Evolutionary conservation across 2,329 filamentous ascomycete species (phyloP).

Genomic region (Fusarium pseudonygamai): DNA sequence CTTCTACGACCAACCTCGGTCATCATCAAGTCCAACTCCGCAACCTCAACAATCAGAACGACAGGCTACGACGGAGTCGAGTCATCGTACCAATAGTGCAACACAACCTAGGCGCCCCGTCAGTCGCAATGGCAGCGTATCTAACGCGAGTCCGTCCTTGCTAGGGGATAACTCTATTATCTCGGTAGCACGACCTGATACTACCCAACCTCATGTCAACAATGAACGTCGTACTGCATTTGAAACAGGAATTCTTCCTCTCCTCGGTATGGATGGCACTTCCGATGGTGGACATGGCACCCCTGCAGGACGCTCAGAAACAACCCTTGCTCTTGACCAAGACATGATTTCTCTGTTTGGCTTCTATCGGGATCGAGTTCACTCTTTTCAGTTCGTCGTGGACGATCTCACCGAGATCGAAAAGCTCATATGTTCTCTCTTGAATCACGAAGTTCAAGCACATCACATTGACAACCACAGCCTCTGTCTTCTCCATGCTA

Average conservation of each 20-base stretch:
- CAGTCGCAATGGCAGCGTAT: neutral
- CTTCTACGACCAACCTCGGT: neutral
- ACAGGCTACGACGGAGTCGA: fast-evolving
- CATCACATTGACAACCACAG: neutral
- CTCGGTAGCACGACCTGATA: conserved; percentile 10
- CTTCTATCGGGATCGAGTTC: conserved; percentile 21
- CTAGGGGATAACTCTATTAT: conserved; percentile 29
- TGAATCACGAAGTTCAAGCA: neutral
- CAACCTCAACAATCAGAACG: neutral
- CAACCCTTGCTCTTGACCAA: neutral
- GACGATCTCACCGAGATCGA: conserved; percentile 22
- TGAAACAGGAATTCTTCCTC: conserved; percentile 28
- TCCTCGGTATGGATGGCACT: conserved; percentile 12
- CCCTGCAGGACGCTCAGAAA: neutral
- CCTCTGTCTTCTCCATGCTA: conserved; percentile 31
- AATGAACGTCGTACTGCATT: conserved; percentile 21
- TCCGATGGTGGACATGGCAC: neutral
- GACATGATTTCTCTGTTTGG: conserved; percentile 28
- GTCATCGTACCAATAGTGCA: fast-evolving
- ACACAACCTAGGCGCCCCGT: fast-evolving
- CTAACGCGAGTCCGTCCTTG: neutral
- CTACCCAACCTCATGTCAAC: neutral
- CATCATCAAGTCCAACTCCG: neutral
- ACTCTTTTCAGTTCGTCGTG: conserved; percentile 23
- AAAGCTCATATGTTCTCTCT: conserved; percentile 19